Conservation (phyloP, 2,329 filamentous ascomycete genomes). For the Cladophialophora chaetospira region DNA sequence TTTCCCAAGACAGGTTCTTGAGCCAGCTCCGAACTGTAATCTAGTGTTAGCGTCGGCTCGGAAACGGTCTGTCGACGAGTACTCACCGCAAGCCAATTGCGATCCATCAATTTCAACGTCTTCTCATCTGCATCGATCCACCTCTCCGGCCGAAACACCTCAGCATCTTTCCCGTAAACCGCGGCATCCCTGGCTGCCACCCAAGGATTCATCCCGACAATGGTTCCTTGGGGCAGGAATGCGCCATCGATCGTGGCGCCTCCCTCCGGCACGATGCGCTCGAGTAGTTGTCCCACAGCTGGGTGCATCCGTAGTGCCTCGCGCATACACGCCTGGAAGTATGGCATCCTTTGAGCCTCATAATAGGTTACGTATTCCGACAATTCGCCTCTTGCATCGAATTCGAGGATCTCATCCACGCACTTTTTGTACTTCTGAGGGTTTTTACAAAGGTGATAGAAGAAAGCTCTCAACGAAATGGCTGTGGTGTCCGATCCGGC, state of each 20-base stretch:
- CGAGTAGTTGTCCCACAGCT: conserved; percentile 40
- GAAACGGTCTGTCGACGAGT: background rate
- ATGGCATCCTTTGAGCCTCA: conserved; percentile 38
- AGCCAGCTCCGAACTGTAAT: conserved; percentile 53
- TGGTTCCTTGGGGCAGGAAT: conserved; percentile 35
- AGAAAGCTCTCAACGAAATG: conserved; percentile 32
- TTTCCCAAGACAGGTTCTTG: conserved; percentile 45
- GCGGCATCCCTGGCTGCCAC: conserved; percentile 33
- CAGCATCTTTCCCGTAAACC: conserved; percentile 32
- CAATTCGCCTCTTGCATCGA: conserved; percentile 18
- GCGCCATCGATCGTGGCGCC: conserved; percentile 33
- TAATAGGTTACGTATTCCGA: conserved; percentile 25
- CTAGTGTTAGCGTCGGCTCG: background rate
- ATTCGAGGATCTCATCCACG: conserved; percentile 21
- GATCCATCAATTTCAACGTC: conserved; percentile 31
- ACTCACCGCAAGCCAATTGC: conserved; percentile 38
- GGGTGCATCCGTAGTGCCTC: conserved; percentile 31
- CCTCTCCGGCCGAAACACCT: conserved; percentile 28
- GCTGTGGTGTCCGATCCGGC: conserved; percentile 29
- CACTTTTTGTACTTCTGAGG: conserved; percentile 19
- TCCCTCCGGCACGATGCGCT: conserved; percentile 57
- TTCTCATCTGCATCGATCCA: conserved; percentile 43
- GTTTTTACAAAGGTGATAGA: conserved; percentile 53
- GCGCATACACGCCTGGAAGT: conserved; percentile 39
- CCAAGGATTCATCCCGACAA: conserved; percentile 33